These are phyloP conservation scores for Lyophyllum shimeji DNA, from an alignment of 768 basidiomycete species.

Conservation along the genomic window DNA sequence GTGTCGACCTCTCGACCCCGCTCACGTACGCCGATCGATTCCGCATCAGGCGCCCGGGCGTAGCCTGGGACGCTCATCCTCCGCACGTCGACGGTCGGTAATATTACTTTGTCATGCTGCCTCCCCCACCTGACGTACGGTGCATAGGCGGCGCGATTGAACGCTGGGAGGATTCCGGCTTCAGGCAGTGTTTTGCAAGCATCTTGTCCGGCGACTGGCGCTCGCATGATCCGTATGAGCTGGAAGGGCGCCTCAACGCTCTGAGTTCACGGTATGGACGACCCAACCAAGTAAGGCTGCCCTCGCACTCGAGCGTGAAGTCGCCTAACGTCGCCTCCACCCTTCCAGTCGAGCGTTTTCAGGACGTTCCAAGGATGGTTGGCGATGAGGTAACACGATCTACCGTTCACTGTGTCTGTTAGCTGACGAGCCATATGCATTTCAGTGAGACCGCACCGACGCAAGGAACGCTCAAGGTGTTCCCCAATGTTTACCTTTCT, in stretches of 20 bases:
- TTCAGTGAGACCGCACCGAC: slow-evolving; percentile 62
- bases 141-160: slow-evolving; percentile 68
- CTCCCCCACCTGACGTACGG: slow-evolving; percentile 4
- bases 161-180: slow-evolving; percentile 65
- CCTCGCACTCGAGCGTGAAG: neutral
- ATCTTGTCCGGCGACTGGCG: slow-evolving; percentile 65
- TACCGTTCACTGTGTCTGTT: neutral
- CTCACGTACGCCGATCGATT: slow-evolving; percentile 74
- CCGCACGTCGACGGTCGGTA: slow-evolving; percentile 41
- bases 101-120: slow-evolving; percentile 5
- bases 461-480: slow-evolving; percentile 70
- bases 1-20: slow-evolving; percentile 61
- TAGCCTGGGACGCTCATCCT: slow-evolving; percentile 49
- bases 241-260: slow-evolving; percentile 59
- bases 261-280: slow-evolving; percentile 62
- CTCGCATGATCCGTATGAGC: slow-evolving; percentile 65
- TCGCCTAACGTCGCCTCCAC: neutral
- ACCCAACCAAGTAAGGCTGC: slow-evolving; percentile 41
- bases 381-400: slow-evolving; percentile 51
- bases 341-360: slow-evolving; percentile 44
- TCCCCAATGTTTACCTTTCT: slow-evolving; percentile 62
- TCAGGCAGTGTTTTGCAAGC: slow-evolving; percentile 58
- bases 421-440: neutral
- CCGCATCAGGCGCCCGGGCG: slow-evolving; percentile 69
- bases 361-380: slow-evolving; percentile 81